Conservation (phyloP, 2,329 filamentous ascomycete species). For the Botryotinia globosa region DNA sequence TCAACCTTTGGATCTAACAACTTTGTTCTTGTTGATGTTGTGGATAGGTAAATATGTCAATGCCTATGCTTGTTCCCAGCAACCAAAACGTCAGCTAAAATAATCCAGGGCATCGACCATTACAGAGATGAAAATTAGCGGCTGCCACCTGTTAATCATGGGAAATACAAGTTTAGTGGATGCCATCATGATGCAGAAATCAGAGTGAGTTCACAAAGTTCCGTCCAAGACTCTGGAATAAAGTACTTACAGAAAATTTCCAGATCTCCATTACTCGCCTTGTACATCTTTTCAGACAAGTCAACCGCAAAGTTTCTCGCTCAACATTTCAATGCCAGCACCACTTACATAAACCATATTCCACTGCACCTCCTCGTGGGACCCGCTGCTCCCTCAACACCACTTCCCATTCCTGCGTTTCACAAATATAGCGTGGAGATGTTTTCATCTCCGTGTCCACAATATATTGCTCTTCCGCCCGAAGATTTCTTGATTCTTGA, state of each 20-base stretch:
- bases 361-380: background rate
- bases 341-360: background rate
- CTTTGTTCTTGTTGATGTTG: background rate
- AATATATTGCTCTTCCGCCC: background rate
- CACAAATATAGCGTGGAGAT: background rate
- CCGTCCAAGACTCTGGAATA: background rate
- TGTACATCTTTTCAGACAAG: background rate
- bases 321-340: background rate
- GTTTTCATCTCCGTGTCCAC: background rate
- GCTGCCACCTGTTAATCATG: background rate
- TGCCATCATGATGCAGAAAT: background rate
- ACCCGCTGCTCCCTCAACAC: background rate
- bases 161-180: background rate
- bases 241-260: background rate
- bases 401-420: background rate
- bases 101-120: background rate
- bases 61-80: background rate
- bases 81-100: background rate
- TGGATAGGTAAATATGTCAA: background rate
- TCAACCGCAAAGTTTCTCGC: background rate
- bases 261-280: background rate
- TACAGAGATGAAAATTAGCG: background rate
- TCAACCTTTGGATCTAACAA: background rate
- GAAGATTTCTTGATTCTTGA: background rate
- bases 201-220: background rate